These are phyloP conservation scores for Papiliotrema flavescens DNA, from an alignment of 1,284 basidiomycete species.

Conservation along the genomic window DNA sequence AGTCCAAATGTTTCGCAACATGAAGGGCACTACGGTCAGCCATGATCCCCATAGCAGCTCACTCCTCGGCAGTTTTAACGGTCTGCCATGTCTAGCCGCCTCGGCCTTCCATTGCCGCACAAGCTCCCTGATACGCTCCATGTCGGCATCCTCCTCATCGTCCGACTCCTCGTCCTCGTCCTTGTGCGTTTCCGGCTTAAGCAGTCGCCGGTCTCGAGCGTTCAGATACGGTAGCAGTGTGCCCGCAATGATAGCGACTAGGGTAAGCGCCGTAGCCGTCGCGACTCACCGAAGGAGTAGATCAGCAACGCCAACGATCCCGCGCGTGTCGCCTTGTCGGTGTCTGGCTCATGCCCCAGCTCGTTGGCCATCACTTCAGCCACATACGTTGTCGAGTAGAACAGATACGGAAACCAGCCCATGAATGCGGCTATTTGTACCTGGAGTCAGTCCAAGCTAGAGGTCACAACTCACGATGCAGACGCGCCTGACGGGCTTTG, in stretches of 20 bases:
- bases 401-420: constrained; percentile 85
- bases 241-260: constrained; percentile 80
- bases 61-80: constrained; percentile 68
- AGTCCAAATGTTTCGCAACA: constrained; percentile 87
- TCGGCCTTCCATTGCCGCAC: constrained; percentile 80
- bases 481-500: constrained; percentile 76
- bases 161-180: constrained; percentile 27
- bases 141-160: constrained; percentile 66
- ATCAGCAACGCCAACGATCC: constrained; percentile 87
- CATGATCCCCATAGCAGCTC: constrained; percentile 9
- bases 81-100: constrained; percentile 65
- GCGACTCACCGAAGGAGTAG: constrained; percentile 71
- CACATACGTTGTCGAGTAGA: constrained; percentile 91
- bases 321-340: constrained; percentile 73
- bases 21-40: constrained; percentile 61
- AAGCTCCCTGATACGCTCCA: constrained; percentile 61
- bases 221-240: constrained; percentile 77
- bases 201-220: constrained; percentile 68
- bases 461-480: constrained; percentile 62
- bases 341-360: constrained; percentile 64
- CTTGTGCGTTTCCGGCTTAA: constrained; percentile 56
- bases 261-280: not conserved
- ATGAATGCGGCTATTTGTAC: constrained; percentile 52
- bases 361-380: constrained; percentile 86
- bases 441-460: constrained; percentile 6